phyloP scores from a whole-genome alignment of 345 rosid genomes.

The Salix caprea region DNA sequence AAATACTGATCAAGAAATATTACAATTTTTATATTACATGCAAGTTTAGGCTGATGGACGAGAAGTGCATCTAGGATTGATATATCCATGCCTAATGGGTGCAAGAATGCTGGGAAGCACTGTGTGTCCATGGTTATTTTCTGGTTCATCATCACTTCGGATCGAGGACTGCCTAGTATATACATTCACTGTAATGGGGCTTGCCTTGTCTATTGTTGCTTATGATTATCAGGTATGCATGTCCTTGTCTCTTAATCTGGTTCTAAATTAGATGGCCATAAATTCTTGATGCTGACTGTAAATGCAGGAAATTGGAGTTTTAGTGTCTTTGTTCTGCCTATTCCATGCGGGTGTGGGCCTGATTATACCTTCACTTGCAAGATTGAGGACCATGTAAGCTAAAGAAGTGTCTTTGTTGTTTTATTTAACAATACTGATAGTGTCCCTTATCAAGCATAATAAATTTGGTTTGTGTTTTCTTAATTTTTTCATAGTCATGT shows the following conservation, averaged over 20 bases:
- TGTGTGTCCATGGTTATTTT: conserved; percentile 72
- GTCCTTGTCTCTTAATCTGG: background rate
- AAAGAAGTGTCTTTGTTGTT: background rate
- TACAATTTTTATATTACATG: background rate
- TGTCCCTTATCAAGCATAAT: conserved; percentile 4
- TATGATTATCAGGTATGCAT: conserved; percentile 88
- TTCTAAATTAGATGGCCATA: background rate
- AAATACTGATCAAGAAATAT: background rate
- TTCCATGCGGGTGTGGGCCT: conserved; percentile 71
- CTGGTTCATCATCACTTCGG: conserved; percentile 57
- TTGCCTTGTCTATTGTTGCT: conserved; percentile 64
- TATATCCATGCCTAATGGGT: conserved; percentile 76
- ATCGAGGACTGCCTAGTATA: conserved; percentile 74
- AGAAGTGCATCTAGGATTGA: conserved; percentile 76
- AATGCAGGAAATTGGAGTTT: conserved; percentile 75
- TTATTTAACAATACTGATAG: background rate
- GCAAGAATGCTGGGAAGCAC: conserved; percentile 97
- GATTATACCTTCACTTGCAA: conserved; percentile 75
- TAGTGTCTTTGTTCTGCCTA: conserved; percentile 67
- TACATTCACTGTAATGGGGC: conserved; percentile 52
- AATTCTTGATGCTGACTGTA: conserved; percentile 10
- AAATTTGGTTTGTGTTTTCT: conserved; percentile 15
- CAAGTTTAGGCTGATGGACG: conserved; percentile 85
- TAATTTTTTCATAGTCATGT: conserved; percentile 56
- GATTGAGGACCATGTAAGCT: conserved; percentile 79